Conservation (phyloP, 2,329 filamentous ascomycete species). For the Fusarium dlaminii region DNA sequence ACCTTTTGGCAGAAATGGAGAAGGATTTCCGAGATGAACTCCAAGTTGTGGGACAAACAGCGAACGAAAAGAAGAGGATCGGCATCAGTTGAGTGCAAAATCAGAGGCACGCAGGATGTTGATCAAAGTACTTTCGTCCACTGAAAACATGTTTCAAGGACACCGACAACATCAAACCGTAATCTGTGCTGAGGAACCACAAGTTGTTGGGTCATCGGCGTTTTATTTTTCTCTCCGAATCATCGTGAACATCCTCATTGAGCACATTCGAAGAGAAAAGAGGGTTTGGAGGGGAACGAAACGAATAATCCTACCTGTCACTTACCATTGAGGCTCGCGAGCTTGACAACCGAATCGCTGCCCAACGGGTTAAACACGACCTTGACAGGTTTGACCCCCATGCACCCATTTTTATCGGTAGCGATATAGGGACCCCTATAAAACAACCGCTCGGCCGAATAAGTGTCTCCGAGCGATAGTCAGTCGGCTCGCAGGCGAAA, state of each 20-base stretch:
- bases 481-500: conserved; percentile 3
- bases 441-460: conserved; percentile 32
- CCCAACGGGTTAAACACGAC: conserved; percentile 22
- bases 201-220: conserved; percentile 17
- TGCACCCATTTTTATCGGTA: conserved; percentile 19
- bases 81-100: conserved; percentile 27
- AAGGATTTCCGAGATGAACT: conserved; percentile 37
- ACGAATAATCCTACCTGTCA: conserved; percentile 21
- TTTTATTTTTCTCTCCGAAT: conserved; percentile 20
- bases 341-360: conserved; percentile 13
- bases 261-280: conserved; percentile 1
- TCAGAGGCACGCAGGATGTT: conserved; percentile 28
- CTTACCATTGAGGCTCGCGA: conserved; percentile 10
- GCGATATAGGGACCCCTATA: conserved; percentile 24
- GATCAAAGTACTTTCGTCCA: conserved; percentile 26
- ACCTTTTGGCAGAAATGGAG: conserved; percentile 14
- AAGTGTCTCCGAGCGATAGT: conserved; percentile 21
- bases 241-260: conserved; percentile 33
- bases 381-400: conserved; percentile 19
- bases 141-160: conserved; percentile 9
- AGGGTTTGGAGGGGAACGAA: conserved; percentile 6
- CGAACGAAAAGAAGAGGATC: conserved; percentile 30
- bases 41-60: conserved; percentile 23
- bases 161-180: not conserved
- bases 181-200: conserved; percentile 17